Base-by-base conservation (phyloP, 139 green algal genomes). In the Astrephomene gubernaculifera region DNA sequence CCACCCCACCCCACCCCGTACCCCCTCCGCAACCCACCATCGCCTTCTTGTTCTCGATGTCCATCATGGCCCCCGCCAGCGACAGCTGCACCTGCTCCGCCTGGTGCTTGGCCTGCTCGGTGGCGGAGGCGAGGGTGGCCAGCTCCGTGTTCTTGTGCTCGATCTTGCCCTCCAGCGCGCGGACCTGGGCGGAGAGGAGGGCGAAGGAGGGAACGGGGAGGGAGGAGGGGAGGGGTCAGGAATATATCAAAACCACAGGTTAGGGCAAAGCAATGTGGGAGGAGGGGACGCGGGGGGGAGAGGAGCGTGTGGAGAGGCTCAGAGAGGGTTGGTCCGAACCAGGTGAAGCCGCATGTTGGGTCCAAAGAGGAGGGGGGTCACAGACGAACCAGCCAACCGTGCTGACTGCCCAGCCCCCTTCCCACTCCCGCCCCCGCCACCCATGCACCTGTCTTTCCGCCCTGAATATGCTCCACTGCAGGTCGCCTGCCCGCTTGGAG, bases 121-220 rank as follows among this genome's bases (percentile, higher is more conserved):
- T 38, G 27, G 74, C 54, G 8, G 74, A 54, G 19, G 38, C 38
- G 39, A 83, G 41, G 4, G 76, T 49, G 1, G 60, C 41, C 72
- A 79, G 25, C 38, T 83, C 63, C 31, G 53, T 49, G 60, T 78
- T 61, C 71, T 71, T 64, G 27, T 73, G 33, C 64, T 88, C 72
- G 1, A 88, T 53, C 64, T 83, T 83, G 63, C 63, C 83, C 73
- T 88, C 83, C 63, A 88, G 49, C 41, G 78, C 67, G 10, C 83
- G 72, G 35, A 81, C 44, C 81, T 87, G 70, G 43, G 49, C n/a
- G n/a, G n/a, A n/a, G n/a, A 57, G 39, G 53, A 45, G 43, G 71
- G 44, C n/a, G 8, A 22, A 1, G 43, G 36, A 4, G 36, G 36
- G 7, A 24, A 17, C 9, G 33, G 25, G 6, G 45, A 35, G 33